Base-by-base conservation (phyloP, 2,329 filamentous ascomycete genomes). In the Pseudocercospora eumusae region DNA sequence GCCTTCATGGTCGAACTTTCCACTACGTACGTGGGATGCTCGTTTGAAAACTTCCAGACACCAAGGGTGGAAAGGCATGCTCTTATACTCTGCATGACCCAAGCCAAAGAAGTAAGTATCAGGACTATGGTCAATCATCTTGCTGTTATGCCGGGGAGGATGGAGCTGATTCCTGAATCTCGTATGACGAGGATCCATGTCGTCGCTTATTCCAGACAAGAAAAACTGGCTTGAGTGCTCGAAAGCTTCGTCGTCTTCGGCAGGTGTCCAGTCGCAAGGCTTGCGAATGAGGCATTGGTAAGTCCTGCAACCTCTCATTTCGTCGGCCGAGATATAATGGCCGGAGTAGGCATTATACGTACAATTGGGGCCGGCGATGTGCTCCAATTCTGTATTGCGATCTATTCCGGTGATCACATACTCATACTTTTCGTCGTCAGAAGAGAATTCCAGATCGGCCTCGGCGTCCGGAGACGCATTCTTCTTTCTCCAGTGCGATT, bases 1-100 rank as follows among this genome's bases (percentile, higher is more conserved):
- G 1, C 56, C 57, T 2, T 21, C 21, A 28, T 66, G 40, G 15
- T 64, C 57, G 1, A 61, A 28, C 4, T 18, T 18, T 1, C 57
- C 57, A 5, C 10, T 55, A 3, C 28, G 55, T 10, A 49, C 6
- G 1, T 4, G 5, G 3, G 62, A 64, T 2, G 53, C 64, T 0
- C 62, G 57, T 9, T 57, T 58, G 56, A 57, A 67, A 5, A 63
- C 45, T 13, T 67, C 65, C 8, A 67, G 15, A 20, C 65, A 67
- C 13, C 36, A 45, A 2, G 65, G 65, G 57, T 67, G 65, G 21
- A 67, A 67, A 15, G 65, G 59, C 44, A 60, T 54, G 21, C 59
- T 54, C 11, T 49, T 8, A 11, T 13, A 10, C 31, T 62, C 57
- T 3, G 33, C 44, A 25, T 56, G 2, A 5, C 27, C 11, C 2